These are phyloP conservation scores for Dendrobium officinale DNA, from an alignment of 106 monocot genomes.

Conservation along the genomic window DNA sequence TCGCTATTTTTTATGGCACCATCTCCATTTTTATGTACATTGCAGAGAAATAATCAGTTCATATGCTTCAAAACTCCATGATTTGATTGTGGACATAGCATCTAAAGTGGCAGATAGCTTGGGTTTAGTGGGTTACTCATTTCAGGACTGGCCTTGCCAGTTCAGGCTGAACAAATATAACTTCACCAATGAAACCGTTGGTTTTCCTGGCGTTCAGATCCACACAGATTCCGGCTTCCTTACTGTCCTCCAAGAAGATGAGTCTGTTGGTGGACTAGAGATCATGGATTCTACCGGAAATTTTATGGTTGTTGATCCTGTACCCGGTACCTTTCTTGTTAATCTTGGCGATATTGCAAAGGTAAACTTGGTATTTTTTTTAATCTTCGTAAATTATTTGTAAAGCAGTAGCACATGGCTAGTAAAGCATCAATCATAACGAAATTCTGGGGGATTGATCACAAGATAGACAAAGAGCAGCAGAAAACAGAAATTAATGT, in stretches of 20 bases:
- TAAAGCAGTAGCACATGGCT: too few relatives aligned
- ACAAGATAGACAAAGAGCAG: neutral
- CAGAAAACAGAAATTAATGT: neutral
- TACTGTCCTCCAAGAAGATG: conserved; percentile 66
- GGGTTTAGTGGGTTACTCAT: conserved; percentile 27
- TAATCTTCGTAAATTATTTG: neutral
- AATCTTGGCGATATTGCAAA: conserved; percentile 58
- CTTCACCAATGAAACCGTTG: conserved; percentile 38
- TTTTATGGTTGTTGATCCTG: conserved; percentile 39
- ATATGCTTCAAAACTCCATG: conserved; percentile 38
- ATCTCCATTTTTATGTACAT: neutral
- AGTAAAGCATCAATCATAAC: too few relatives aligned
- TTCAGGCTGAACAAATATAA: conserved; percentile 53
- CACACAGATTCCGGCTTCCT: conserved; percentile 58
- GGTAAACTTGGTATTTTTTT: conserved; percentile 14
- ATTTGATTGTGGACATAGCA: conserved; percentile 27
- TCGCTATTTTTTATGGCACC: neutral
- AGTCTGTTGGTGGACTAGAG: conserved; percentile 55
- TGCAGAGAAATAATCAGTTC: conserved; percentile 33
- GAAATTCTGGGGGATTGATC: neutral
- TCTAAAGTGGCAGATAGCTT: conserved; percentile 41
- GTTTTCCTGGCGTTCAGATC: conserved; percentile 41
- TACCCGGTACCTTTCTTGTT: conserved; percentile 51
- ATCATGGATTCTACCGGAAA: conserved; percentile 32
- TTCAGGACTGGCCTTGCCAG: conserved; percentile 45